A percentile compares a stretch with the other conserved stretches of the same genome.
Evolutionary conservation across 129 eudicot species (phyloP).

Genomic region (Helianthus annuus): HanXRQr2.0-SUNRISE NC_035433.2:144611525-144612024

Average conservation of each 20-base stretch:
- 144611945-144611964: too few species aligned
- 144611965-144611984: too few species aligned
- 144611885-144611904: too few species aligned
- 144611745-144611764: conserved; percentile 41
- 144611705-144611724: conserved; percentile 5
- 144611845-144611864: too few species aligned
- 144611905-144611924: too few species aligned
- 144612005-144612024: too few species aligned
- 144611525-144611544: conserved; percentile 47
- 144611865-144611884: too few species aligned
- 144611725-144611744: conserved; percentile 8
- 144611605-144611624: conserved; percentile 39
- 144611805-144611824: too few species aligned
- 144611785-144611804: too few species aligned
- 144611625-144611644: conserved; percentile 44
- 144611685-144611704: conserved; percentile 34
- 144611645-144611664: conserved; percentile 43
- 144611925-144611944: too few species aligned
- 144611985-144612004: too few species aligned
- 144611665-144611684: conserved; percentile 35
- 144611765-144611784: conserved; percentile 39
- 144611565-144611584: conserved; percentile 48
- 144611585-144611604: conserved; percentile 35
- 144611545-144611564: conserved; percentile 44
- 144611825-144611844: too few species aligned